A percentile compares a stretch with the other conserved stretches of the same genome.
Evolutionary conservation across 768 basidiomycete species (phyloP).

Genomic region (Tricholomella constricta): DNA sequence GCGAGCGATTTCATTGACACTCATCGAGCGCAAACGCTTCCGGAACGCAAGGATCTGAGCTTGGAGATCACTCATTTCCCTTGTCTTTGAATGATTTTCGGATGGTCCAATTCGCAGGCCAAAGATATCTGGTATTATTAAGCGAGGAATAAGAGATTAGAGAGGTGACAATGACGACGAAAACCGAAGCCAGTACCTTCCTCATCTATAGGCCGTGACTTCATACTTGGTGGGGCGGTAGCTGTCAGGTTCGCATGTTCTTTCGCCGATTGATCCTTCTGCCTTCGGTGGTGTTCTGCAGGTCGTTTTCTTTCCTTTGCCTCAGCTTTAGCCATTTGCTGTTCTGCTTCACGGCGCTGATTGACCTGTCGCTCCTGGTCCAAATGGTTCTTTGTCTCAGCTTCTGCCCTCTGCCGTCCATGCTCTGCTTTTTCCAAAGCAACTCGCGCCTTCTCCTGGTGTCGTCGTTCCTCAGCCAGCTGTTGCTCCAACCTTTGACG

Average conservation of each 20-base stretch:
- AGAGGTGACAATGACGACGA: neutral
- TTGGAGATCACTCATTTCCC: constrained; percentile 47
- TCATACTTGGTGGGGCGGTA: neutral
- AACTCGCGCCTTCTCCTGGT: constrained; percentile 18
- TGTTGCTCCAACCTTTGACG: constrained; percentile 18
- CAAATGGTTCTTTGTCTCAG: constrained; percentile 14
- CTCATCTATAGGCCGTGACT: constrained; percentile 7
- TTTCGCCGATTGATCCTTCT: neutral
- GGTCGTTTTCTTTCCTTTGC: constrained; percentile 19
- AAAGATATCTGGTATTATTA: constrained; percentile 74
- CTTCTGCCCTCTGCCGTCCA: constrained; percentile 18
- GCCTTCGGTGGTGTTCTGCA: neutral
- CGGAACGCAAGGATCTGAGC: constrained; percentile 53
- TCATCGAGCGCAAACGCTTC: constrained; percentile 61
- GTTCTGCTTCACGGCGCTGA: constrained; percentile 15
- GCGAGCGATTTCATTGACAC: constrained; percentile 54
- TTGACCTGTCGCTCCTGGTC: neutral
- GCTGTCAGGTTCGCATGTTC: neutral
- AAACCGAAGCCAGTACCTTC: neutral
- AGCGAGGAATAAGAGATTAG: constrained; percentile 3
- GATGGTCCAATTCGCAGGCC: constrained; percentile 42
- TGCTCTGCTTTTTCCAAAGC: constrained; percentile 9
- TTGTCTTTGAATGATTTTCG: constrained; percentile 31
- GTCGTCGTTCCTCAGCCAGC: constrained; percentile 13
- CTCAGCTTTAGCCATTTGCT: constrained; percentile 11